These are phyloP conservation scores for Litsea cubeba DNA, from an alignment of 164 flowering plant species.

Conservation along the genomic window DNA sequence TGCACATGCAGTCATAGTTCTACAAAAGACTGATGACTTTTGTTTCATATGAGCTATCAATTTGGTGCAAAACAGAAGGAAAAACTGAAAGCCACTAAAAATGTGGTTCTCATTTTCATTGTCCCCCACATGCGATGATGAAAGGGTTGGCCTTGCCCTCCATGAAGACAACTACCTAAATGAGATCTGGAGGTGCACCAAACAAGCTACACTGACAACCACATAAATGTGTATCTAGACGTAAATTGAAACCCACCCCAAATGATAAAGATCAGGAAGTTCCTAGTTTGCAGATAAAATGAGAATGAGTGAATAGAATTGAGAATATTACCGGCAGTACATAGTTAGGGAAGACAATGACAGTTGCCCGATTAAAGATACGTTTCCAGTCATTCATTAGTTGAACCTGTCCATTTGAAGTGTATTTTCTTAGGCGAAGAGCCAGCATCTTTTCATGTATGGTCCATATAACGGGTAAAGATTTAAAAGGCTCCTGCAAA, in stretches of 20 bases:
- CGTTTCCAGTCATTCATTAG: slow-evolving; percentile 75
- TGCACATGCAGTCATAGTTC: no score
- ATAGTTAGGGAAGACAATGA: slow-evolving; percentile 80
- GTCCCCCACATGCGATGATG: not conserved
- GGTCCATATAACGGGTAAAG: slow-evolving; percentile 82
- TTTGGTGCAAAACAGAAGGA: no score
- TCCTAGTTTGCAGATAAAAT: not conserved
- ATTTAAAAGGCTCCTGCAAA: slow-evolving; percentile 93
- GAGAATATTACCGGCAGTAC: slow-evolving; percentile 65
- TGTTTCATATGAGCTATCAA: no score
- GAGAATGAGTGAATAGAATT: not conserved
- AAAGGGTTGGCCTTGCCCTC: not conserved
- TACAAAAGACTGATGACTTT: no score
- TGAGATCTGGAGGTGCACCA: not conserved
- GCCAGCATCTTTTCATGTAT: slow-evolving; percentile 70
- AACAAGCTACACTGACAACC: not conserved
- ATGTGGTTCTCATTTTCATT: no score
- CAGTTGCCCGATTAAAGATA: slow-evolving; percentile 73
- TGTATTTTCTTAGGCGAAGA: slow-evolving; percentile 47
- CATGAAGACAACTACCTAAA: not conserved
- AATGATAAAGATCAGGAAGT: not conserved
- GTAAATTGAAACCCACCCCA: not conserved
- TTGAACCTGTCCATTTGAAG: slow-evolving; percentile 51
- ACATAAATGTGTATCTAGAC: no score
- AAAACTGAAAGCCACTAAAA: no score